Evolutionary conservation across 805 yeast species (phyloP), one percentile per base, ranked within the genome.

Genomic region (Limtongozyma cylindracea): DNA sequence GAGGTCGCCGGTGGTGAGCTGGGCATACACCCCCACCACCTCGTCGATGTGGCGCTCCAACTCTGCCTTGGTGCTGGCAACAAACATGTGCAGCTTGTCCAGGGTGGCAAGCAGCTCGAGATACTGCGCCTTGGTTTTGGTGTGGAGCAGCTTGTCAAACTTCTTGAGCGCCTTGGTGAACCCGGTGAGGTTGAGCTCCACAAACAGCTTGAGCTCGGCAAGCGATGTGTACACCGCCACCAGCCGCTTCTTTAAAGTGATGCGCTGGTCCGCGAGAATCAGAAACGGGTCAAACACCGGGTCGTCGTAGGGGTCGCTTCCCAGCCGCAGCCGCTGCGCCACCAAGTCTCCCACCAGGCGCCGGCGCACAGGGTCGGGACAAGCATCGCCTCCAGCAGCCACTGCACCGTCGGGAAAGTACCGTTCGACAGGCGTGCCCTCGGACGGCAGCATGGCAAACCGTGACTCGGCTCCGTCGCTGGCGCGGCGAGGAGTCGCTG

Each of bases 131-230:
- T 54, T 56, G 27, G 54, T 35, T 18, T 38, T 34, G 11, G 56
- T 48, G 26, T 54, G 47, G 28, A 58, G 41, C 6, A 58, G 53
- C 34, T 58, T 58, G 31, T 59, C 66, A 29, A 59, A 59, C 31
- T 59, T 58, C 31, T 59, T 59, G 27, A 53, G 42, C 7, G 62
- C 63, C 27, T 59, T 59, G 25, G 53, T 50, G 39, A 58, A 57
- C 9, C 63, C 65, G 11, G 62, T 57, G 23, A 49, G 49, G 34
- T 59, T 59, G 29, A 59, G 45, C 27, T 59, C 66, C 21, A 58
- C 45, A 29, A 37, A 59, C 6, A 63, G 53, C 28, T 58, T 56
- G 28, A 59, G 45, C 28, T 58, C 62, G 4, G 58, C 49, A 17
- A 56, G 31, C 4, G 55, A 48, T 10, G 61, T 49, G 33, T 39